Conservation (phyloP, 164 flowering plant genomes). For the Umbellularia californica region DNA sequence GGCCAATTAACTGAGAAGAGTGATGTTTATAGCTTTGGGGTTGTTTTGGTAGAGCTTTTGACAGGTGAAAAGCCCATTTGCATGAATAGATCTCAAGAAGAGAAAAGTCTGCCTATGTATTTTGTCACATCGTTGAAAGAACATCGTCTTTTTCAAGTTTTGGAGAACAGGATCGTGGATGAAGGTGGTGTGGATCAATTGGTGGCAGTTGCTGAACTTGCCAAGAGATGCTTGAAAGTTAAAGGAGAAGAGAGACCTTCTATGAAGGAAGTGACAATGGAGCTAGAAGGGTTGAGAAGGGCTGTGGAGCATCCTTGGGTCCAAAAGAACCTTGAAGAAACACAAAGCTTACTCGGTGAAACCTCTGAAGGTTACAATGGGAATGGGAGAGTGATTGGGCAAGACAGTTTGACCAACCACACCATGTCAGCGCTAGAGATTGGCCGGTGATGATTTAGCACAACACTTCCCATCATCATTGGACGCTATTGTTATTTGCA, state of each 20-base stretch:
- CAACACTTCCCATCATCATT: no score
- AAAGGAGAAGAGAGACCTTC: constrained; percentile 5
- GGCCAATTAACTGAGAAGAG: constrained; percentile 11
- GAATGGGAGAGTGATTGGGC: no score
- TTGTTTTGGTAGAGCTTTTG: constrained; percentile 14
- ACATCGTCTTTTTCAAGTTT: not conserved
- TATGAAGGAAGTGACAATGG: not conserved
- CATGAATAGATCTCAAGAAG: not conserved
- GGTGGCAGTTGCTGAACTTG: not conserved
- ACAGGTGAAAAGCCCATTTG: constrained; percentile 1
- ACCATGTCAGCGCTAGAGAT: no score
- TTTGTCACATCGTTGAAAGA: not conserved
- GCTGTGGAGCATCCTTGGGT: not conserved
- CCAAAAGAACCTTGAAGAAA: not conserved
- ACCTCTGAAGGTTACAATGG: not conserved
- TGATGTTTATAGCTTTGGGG: constrained; percentile 19
- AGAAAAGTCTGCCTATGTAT: not conserved
- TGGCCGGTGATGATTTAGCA: no score
- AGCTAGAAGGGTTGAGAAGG: constrained; percentile 6
- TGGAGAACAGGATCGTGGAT: not conserved
- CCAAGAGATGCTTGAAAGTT: constrained; percentile 4
- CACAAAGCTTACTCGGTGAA: not conserved
- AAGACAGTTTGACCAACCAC: no score
- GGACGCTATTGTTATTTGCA: no score
- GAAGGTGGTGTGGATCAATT: constrained; percentile 2